These are phyloP conservation scores for Primulina eburnea DNA, from an alignment of 257 asterid species.

Conservation along the genomic window DNA sequence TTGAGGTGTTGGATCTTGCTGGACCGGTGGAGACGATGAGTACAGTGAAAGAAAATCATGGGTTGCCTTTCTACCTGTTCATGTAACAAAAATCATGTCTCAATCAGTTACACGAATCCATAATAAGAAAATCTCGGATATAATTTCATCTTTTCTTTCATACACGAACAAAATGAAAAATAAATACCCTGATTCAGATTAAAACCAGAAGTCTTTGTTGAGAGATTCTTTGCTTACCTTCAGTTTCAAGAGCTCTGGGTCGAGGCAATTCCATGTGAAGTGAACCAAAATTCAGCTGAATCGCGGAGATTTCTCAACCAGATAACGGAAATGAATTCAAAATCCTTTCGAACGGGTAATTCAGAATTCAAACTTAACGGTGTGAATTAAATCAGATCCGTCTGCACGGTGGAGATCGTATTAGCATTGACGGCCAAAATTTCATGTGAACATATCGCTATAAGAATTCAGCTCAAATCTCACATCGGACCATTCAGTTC, in stretches of 20 bases:
- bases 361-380: neutral
- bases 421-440: slow-evolving; percentile 26
- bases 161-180: neutral
- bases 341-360: slow-evolving; percentile 1
- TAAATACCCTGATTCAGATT: neutral
- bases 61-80: slow-evolving; percentile 63
- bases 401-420: slow-evolving; percentile 38
- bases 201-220: neutral
- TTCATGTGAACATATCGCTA: neutral
- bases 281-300: neutral
- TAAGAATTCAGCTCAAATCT: slow-evolving; percentile 16
- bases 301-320: neutral
- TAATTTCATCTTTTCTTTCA: neutral
- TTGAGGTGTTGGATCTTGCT: slow-evolving; percentile 82
- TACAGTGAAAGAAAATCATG: slow-evolving; percentile 93
- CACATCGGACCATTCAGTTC: neutral
- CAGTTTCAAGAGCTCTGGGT: slow-evolving; percentile 51
- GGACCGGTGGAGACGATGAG: slow-evolving; percentile 48
- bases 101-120: neutral
- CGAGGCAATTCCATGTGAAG: slow-evolving; percentile 74
- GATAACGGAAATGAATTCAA: neutral
- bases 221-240: slow-evolving; percentile 42
- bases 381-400: slow-evolving; percentile 36
- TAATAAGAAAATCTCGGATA: neutral
- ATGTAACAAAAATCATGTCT: slow-evolving; percentile 15